These are phyloP conservation scores for Neoboletus magnificus DNA, from an alignment of 768 basidiomycete species.

Conservation along the genomic window DNA sequence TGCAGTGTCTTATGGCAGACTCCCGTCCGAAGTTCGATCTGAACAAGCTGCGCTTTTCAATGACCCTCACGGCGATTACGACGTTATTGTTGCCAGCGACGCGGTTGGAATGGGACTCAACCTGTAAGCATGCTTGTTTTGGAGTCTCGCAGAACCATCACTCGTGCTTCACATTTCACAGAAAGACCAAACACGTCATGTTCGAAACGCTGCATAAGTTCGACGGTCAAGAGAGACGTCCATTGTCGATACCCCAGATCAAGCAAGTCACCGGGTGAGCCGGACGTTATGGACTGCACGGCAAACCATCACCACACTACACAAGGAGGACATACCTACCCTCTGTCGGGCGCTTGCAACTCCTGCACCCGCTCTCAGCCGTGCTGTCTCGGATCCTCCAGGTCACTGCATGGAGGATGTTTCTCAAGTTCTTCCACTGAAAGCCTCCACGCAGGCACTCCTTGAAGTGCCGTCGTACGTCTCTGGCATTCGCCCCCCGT, in stretches of 20 bases:
- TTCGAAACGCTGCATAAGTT: constrained; percentile 71
- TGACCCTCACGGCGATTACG: constrained; percentile 73
- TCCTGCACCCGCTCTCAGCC: constrained; percentile 47
- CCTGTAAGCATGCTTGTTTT: constrained; percentile 52
- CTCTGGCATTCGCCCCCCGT: constrained; percentile 41
- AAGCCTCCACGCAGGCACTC: constrained; percentile 40
- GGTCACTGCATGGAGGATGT: constrained; percentile 25
- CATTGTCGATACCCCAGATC: constrained; percentile 68
- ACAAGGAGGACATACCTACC: constrained; percentile 55
- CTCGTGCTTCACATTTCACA: constrained; percentile 29
- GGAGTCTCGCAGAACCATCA: neutral
- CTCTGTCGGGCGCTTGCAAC: constrained; percentile 54
- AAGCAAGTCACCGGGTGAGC: constrained; percentile 96
- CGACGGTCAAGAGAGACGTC: constrained; percentile 43
- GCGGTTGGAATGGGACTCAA: constrained; percentile 98
- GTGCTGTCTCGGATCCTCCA: constrained; percentile 46
- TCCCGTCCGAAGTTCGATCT: constrained; percentile 88
- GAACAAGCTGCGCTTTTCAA: constrained; percentile 95
- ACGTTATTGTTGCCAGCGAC: constrained; percentile 91
- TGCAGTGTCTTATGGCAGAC: constrained; percentile 88
- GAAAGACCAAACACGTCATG: constrained; percentile 87
- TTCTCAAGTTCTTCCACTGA: constrained; percentile 42
- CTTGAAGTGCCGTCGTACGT: constrained; percentile 50
- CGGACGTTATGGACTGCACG: constrained; percentile 78
- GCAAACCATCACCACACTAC: constrained; percentile 66